phyloP scores from a whole-genome alignment of 2,329 filamentous ascomycete species.

The Monosporascus sp. region DNA sequence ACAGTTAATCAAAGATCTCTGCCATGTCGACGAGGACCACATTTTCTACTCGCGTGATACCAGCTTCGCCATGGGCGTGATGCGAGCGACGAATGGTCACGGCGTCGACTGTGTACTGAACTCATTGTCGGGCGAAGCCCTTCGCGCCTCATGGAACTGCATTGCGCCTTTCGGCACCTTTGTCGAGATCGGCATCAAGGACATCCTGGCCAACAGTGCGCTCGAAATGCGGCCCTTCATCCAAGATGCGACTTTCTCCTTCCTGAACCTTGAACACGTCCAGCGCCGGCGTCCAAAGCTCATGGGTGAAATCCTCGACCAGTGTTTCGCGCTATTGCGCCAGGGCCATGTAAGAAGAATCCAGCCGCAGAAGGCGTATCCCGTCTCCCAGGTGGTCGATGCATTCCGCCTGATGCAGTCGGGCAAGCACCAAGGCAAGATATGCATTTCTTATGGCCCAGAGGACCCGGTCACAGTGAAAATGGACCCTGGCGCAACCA shows the following conservation, averaged over 20 bases:
- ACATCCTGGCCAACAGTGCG: slow-evolving; percentile 6
- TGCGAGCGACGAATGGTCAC: slow-evolving; percentile 1
- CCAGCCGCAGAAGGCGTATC: slow-evolving; percentile 2
- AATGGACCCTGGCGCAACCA: too few relatives aligned
- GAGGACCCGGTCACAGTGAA: too few relatives aligned
- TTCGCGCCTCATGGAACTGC: slow-evolving; percentile 5
- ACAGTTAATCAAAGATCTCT: slow-evolving; percentile 1
- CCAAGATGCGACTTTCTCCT: slow-evolving; percentile 4
- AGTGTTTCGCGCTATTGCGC: slow-evolving; percentile 2
- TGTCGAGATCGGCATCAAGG: slow-evolving; percentile 6
- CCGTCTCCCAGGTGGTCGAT: slow-evolving; percentile 14
- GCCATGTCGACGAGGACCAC: slow-evolving; percentile 6
- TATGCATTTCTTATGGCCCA: slow-evolving; percentile 7
- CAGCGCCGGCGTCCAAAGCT: slow-evolving; percentile 1
- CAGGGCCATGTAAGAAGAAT: slow-evolving; percentile 1
- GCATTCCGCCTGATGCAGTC: slow-evolving; percentile 32
- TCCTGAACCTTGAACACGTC: slow-evolving; percentile 5
- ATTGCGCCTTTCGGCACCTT: slow-evolving; percentile 6
- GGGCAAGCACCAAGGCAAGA: slow-evolving; percentile 35
- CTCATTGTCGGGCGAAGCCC: slow-evolving; percentile 3
- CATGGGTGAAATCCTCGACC: slow-evolving; percentile 4
- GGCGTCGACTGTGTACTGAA: background rate
- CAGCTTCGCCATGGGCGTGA: slow-evolving; percentile 6
- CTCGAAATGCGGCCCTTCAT: slow-evolving; percentile 7
- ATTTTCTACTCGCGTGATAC: slow-evolving; percentile 8